Percentiles rank a stretch among this genome's conserved stretches.
phyloP scores from a whole-genome alignment of 306 rosid genomes.

The Quercus cerris region DNA sequence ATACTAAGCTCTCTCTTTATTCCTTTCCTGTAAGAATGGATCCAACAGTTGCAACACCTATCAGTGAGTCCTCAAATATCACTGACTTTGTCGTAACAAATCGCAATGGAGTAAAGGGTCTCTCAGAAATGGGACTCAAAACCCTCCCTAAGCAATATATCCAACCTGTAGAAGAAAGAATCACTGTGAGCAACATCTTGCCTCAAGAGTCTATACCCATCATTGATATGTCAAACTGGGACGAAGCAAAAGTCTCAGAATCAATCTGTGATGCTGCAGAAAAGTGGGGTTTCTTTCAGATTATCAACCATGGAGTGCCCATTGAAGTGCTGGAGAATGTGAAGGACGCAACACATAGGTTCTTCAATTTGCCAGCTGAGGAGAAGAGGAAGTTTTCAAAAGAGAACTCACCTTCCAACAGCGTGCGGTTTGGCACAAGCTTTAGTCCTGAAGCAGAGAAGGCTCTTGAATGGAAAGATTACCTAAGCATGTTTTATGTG shows the following conservation, averaged over 20 bases:
- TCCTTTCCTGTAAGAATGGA: too few relatives aligned
- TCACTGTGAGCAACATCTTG: not conserved
- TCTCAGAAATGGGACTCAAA: not conserved
- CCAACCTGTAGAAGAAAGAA: constrained; percentile 53
- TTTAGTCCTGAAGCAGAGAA: too few relatives aligned
- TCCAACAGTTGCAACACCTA: not conserved
- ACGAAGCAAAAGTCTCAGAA: constrained; percentile 28
- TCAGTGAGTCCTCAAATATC: constrained; percentile 5
- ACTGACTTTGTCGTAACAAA: constrained; percentile 42
- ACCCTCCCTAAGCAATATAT: constrained; percentile 46
- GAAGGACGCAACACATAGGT: too few relatives aligned
- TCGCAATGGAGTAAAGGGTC: not conserved
- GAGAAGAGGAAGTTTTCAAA: too few relatives aligned
- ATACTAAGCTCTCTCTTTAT: too few relatives aligned
- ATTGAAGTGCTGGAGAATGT: too few relatives aligned
- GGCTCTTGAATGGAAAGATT: too few relatives aligned
- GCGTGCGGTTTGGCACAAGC: too few relatives aligned
- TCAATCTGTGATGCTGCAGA: constrained; percentile 55
- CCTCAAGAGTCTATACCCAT: constrained; percentile 42
- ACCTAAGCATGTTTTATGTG: constrained; percentile 4
- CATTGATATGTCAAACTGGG: constrained; percentile 45
- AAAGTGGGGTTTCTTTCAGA: constrained; percentile 63
- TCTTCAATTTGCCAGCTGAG: too few relatives aligned
- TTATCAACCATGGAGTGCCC: constrained; percentile 59
- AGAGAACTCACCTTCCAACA: too few relatives aligned